Conservation (phyloP, 1,284 basidiomycete genomes). For the Mycena sp. region DNA sequence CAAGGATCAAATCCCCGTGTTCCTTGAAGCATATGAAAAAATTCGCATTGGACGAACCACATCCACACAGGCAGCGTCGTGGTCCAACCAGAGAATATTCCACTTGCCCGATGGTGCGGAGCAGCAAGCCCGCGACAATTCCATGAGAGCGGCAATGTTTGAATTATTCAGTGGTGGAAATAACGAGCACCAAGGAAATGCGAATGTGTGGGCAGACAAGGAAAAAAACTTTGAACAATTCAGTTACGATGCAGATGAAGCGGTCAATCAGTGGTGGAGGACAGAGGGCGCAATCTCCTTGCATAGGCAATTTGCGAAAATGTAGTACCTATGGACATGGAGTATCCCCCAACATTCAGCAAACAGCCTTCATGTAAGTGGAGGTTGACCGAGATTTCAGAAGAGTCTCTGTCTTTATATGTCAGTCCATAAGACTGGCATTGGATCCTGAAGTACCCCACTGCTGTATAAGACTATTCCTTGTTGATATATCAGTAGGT, state of each 20-base stretch:
- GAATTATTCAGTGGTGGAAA: conserved; percentile 41
- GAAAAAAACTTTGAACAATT: conserved; percentile 44
- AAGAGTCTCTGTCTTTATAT: no score
- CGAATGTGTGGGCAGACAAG: conserved; percentile 62
- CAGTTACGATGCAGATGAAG: conserved; percentile 4
- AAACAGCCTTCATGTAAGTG: no score
- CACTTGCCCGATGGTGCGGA: conserved; percentile 50
- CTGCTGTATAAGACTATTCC: no score
- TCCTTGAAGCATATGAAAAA: conserved; percentile 43
- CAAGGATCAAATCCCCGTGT: conserved; percentile 34
- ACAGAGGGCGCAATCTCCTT: no score
- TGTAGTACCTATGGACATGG: no score
- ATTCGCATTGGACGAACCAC: conserved; percentile 42
- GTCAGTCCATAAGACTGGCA: no score
- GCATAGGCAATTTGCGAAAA: no score
- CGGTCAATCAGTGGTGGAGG: not conserved
- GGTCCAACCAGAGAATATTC: conserved; percentile 43
- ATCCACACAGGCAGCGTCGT: conserved; percentile 39
- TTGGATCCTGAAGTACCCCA: no score
- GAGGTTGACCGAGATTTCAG: no score
- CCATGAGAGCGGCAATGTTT: conserved; percentile 61
- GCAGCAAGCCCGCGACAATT: conserved; percentile 58
- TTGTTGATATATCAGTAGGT: no score
- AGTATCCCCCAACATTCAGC: no score
- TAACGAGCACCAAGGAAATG: conserved; percentile 43